Evolutionary conservation across 73 alveolate species (phyloP).

Genomic region (Diophrys sp.): DNA sequence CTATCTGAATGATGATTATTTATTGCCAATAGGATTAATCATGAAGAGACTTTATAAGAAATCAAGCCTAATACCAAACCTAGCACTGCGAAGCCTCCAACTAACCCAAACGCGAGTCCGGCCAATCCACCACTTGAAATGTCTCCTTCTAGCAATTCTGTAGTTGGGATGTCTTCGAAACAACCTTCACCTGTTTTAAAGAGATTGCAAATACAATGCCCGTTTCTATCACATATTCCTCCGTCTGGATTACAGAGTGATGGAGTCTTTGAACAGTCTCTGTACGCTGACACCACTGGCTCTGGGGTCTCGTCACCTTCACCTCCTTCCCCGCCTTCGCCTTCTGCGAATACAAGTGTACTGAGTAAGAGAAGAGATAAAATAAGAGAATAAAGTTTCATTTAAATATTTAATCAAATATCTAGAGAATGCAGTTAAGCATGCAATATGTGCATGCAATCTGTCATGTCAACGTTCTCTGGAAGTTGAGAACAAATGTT

Average conservation of each 20-base stretch:
- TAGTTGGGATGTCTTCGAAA: background rate
- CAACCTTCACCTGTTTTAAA: background rate
- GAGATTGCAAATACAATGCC: background rate
- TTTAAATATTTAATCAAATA: background rate
- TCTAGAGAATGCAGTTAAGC: background rate
- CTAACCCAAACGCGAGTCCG: background rate
- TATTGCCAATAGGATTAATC: background rate
- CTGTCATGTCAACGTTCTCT: background rate
- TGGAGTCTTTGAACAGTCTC: background rate
- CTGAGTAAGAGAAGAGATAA: background rate
- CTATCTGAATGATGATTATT: too few species aligned
- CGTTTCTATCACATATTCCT: background rate
- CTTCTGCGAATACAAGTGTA: background rate
- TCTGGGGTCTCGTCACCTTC: background rate
- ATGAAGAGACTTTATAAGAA: background rate
- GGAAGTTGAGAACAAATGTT: background rate
- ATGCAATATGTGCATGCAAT: background rate
- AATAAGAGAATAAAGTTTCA: background rate
- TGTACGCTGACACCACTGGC: background rate
- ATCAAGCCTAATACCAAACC: background rate
- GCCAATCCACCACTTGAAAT: background rate
- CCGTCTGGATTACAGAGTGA: background rate
- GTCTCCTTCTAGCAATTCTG: background rate
- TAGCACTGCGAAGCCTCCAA: background rate
- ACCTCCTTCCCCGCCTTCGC: background rate